These are phyloP conservation scores for Aspergillus vadensis DNA, from an alignment of 2,329 filamentous ascomycete species.

Conservation along the genomic window DNA sequence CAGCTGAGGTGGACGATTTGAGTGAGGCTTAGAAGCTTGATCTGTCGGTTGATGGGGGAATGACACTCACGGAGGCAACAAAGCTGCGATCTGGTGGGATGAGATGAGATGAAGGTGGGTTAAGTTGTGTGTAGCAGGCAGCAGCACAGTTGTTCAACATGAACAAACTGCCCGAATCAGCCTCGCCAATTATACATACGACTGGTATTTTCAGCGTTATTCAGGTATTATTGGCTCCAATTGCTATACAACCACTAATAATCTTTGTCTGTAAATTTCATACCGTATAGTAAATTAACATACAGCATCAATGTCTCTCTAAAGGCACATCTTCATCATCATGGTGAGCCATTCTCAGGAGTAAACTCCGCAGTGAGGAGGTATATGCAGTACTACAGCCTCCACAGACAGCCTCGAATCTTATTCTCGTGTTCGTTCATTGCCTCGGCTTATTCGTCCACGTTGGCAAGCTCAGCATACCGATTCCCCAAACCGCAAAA, in stretches of 20 bases:
- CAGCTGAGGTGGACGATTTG: neutral
- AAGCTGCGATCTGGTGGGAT: neutral
- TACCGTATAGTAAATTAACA: neutral
- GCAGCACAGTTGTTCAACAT: neutral
- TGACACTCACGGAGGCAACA: neutral
- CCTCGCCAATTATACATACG: neutral
- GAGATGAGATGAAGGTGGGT: neutral
- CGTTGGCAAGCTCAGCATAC: conserved; percentile 35
- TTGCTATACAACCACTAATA: accelerated
- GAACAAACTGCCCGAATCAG: neutral
- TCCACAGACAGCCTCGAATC: neutral
- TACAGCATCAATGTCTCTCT: neutral
- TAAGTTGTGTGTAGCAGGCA: neutral
- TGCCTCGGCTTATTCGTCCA: conserved; percentile 11
- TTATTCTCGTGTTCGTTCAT: neutral
- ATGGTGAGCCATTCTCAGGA: too few relatives aligned
- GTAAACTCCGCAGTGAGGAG: neutral
- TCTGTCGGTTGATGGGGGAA: neutral
- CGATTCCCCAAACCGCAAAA: conserved; percentile 46
- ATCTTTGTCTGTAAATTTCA: neutral
- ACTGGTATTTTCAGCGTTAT: neutral
- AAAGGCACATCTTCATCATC: neutral
- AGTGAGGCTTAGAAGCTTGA: conserved; percentile 1
- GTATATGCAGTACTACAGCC: neutral
- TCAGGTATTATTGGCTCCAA: neutral